A percentile compares a stretch with the other conserved stretches of the same genome.
Evolutionary conservation across 2,329 filamentous ascomycete species (phyloP).

Genomic region (Ascochyta rabiei): DNA sequence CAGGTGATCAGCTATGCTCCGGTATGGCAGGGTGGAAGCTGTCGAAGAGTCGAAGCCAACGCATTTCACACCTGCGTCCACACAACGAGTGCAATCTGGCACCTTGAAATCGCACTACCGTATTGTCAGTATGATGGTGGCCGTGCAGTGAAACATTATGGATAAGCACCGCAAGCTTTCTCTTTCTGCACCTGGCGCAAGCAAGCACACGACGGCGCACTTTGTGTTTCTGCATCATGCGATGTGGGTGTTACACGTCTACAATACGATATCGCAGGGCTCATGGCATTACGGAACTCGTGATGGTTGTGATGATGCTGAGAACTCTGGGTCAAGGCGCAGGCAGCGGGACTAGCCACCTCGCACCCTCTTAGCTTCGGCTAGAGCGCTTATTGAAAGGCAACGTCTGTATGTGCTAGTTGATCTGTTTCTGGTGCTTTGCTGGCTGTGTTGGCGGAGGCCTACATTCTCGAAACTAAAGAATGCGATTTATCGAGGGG

Average conservation of each 20-base stretch:
- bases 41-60: slow-evolving; percentile 46
- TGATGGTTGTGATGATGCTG: slow-evolving; percentile 18
- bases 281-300: slow-evolving; percentile 28
- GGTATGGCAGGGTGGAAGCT: slow-evolving; percentile 37
- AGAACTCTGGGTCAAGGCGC: slow-evolving; percentile 15
- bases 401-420: not conserved
- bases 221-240: slow-evolving; percentile 42
- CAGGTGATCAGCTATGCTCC: slow-evolving; percentile 43
- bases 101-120: slow-evolving; percentile 45
- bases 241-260: slow-evolving; percentile 20
- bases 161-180: slow-evolving; percentile 42
- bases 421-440: not conserved
- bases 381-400: slow-evolving; percentile 9
- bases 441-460: not conserved
- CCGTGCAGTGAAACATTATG: slow-evolving; percentile 13
- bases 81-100: slow-evolving; percentile 43
- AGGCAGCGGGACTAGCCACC: not conserved
- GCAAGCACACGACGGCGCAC: slow-evolving; percentile 45
- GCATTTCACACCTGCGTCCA: slow-evolving; percentile 38
- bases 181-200: slow-evolving; percentile 45
- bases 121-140: slow-evolving; percentile 21
- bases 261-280: slow-evolving; percentile 19
- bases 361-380: slow-evolving; percentile 2
- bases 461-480: not conserved
- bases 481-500: not conserved